Evolutionary conservation across 108 stramenopile genomes (phyloP).

Genomic region (Seminavis robusta): DNA sequence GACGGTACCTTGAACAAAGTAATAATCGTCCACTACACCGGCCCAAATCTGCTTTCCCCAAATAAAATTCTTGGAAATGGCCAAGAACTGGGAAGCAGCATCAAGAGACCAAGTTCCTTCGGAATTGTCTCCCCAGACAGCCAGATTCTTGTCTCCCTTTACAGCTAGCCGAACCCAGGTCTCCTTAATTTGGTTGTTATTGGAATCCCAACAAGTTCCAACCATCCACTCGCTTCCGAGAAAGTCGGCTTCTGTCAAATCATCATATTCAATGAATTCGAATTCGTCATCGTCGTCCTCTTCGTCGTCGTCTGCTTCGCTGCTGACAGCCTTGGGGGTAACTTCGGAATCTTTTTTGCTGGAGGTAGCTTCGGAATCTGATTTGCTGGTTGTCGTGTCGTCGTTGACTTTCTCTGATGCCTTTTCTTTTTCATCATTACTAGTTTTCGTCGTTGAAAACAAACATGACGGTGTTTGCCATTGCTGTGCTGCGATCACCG

Average conservation of each 20-base stretch:
- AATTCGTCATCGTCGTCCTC: conserved; percentile 60
- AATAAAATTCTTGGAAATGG: conserved; percentile 48
- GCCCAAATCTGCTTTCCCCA: conserved; percentile 82
- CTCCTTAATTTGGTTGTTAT: conserved; percentile 55
- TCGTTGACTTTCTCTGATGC: background rate
- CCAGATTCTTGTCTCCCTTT: conserved; percentile 57
- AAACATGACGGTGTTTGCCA: background rate
- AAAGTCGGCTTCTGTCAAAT: conserved; percentile 74
- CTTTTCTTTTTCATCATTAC: too few relatives aligned
- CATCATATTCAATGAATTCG: conserved; percentile 80
- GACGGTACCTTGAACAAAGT: conserved; percentile 75
- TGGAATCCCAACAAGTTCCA: conserved; percentile 58
- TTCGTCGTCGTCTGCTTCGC: background rate
- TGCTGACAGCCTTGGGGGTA: background rate
- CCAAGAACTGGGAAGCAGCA: conserved; percentile 69
- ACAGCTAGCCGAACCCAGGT: conserved; percentile 71
- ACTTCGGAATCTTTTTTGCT: background rate
- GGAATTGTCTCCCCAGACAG: conserved; percentile 68
- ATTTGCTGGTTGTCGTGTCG: background rate
- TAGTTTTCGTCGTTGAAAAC: too few relatives aligned
- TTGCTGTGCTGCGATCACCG: background rate
- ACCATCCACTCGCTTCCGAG: conserved; percentile 77
- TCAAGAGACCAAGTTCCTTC: conserved; percentile 78
- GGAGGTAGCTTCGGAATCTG: too few relatives aligned
- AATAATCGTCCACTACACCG: conserved; percentile 73